Evolutionary conservation across 2,329 filamentous ascomycete genomes (phyloP), one percentile per base, ranked within the genome.

Genomic region (Dactylonectria macrodidyma): DNA sequence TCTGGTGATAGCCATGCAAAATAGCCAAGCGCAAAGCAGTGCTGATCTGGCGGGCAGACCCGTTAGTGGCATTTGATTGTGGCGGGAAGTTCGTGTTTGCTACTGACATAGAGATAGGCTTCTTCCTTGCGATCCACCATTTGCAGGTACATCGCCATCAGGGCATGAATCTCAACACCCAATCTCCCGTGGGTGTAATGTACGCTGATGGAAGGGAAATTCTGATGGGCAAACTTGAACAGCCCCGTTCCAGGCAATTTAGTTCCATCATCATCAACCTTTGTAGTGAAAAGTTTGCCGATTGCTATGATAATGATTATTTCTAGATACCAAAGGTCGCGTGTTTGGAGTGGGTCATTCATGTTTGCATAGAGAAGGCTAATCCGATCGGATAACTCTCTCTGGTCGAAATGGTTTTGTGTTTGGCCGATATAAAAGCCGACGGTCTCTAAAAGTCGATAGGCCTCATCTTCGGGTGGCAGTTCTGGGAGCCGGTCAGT

Each of bases 1-100:
- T 65, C 12, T 69, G 69, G 33, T 70, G 66, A 41, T 69, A 71
- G 7, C 46, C 68, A 59, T 71, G 66, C 6, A 66, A 61, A 36
- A 72, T 30, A 48, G 66, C 69, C 3, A 72, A 51, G 9, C 59
- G 59, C 14, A 59, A 30, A 38, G 46, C 57, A 24, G 57, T 51
- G 9, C 57, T 59, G 6, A 59, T 59, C 57, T 59, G 38, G n/a
- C 5, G 2, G 9, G 22, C 3, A 48, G 2, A 48, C 7, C n/a
- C 5, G 19, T 41, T 3, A 59, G n/a, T 14, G 6, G 11, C 26
- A 30, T 22, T 19, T n/a, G 16, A 44, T 3, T n/a, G 4, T 5
- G 11, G 2, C 8, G 2, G 3, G 7, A n/a, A 26, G 3, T 30
- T 7, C 16, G 36, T 11, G 0, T 4, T 8, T 14, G 30, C 10